A percentile compares a stretch with the other conserved stretches of the same genome.
Evolutionary conservation across 768 basidiomycete species (phyloP).

Genomic region (Coprinopsis strossmayeri): DNA sequence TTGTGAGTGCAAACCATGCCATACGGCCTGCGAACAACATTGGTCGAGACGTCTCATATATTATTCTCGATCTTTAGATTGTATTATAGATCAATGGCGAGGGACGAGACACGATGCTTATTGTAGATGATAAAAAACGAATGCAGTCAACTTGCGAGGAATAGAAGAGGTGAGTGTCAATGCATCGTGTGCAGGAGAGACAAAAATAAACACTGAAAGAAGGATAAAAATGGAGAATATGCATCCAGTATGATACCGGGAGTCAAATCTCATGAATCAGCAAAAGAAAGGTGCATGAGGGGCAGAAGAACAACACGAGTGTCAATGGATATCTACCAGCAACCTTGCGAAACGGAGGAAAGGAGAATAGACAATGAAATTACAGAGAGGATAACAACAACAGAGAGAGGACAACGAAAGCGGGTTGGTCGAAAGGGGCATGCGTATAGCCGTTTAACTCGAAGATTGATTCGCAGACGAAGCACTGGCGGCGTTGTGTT

Average conservation of each 20-base stretch:
- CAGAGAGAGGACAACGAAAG: not conserved
- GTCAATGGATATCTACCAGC: too few species aligned
- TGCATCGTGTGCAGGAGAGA: not conserved
- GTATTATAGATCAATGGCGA: not conserved
- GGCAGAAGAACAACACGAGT: too few species aligned
- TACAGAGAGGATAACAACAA: not conserved
- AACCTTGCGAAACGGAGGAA: too few species aligned
- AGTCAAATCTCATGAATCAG: not conserved
- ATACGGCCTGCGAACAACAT: not conserved
- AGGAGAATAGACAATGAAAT: too few species aligned
- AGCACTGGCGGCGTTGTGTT: slow-evolving; percentile 9
- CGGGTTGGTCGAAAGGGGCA: not conserved
- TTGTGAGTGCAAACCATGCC: too few species aligned
- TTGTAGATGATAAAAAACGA: slow-evolving; percentile 1
- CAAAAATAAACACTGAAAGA: not conserved
- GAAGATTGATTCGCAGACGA: slow-evolving; percentile 6
- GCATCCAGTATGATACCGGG: not conserved
- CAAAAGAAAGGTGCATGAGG: too few species aligned
- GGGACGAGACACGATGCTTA: not conserved
- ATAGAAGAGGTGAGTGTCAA: not conserved
- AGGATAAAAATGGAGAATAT: not conserved
- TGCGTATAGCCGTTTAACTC: slow-evolving; percentile 1
- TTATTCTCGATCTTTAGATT: not conserved
- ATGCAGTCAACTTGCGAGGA: not conserved
- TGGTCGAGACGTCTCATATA: not conserved